Percentiles rank a stretch among this genome's conserved stretches.
Conservation (phyloP, 2,329 filamentous ascomycete genomes). For the Xylariaceae sp. region DNA sequence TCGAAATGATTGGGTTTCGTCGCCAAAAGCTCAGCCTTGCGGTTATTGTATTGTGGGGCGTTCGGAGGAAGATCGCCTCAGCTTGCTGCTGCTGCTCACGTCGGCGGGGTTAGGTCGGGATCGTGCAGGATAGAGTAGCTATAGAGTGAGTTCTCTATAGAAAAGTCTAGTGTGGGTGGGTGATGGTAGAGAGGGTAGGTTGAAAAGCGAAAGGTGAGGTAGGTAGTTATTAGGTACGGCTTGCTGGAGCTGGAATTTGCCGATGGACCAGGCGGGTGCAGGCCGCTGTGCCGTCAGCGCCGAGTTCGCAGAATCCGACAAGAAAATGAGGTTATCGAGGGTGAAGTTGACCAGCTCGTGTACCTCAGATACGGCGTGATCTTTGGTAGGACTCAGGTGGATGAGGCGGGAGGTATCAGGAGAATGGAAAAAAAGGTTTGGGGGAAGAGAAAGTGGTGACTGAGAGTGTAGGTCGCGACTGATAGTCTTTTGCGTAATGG, state of each 20-base stretch:
- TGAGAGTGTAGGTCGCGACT: conserved; percentile 24
- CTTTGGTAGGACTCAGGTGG: neutral
- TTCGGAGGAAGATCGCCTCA: conserved; percentile 15
- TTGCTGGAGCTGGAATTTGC: conserved; percentile 33
- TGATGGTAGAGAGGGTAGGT: conserved; percentile 8
- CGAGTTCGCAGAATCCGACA: conserved; percentile 19
- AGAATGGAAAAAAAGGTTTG: conserved; percentile 16
- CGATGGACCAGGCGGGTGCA: conserved; percentile 41
- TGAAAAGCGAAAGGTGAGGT: conserved; percentile 17
- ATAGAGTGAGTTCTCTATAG: conserved; percentile 6
- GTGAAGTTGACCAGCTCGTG: neutral
- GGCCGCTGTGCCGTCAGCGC: conserved; percentile 40
- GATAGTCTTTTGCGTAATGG: conserved; percentile 29
- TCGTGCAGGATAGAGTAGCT: neutral
- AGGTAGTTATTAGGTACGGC: conserved; percentile 30
- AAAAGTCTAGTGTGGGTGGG: neutral
- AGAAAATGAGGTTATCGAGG: conserved; percentile 10
- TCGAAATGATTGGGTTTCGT: conserved; percentile 30
- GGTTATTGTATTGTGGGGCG: conserved; percentile 30
- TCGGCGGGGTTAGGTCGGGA: conserved; percentile 18
- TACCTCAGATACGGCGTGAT: conserved; percentile 6
- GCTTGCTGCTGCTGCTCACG: conserved; percentile 21
- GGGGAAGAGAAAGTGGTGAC: conserved; percentile 18
- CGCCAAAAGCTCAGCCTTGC: conserved; percentile 38
- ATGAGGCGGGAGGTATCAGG: conserved; percentile 7